These are phyloP conservation scores for Cyclotella sp. DNA, from an alignment of 108 stramenopile genomes.

Conservation along the genomic window DNA sequence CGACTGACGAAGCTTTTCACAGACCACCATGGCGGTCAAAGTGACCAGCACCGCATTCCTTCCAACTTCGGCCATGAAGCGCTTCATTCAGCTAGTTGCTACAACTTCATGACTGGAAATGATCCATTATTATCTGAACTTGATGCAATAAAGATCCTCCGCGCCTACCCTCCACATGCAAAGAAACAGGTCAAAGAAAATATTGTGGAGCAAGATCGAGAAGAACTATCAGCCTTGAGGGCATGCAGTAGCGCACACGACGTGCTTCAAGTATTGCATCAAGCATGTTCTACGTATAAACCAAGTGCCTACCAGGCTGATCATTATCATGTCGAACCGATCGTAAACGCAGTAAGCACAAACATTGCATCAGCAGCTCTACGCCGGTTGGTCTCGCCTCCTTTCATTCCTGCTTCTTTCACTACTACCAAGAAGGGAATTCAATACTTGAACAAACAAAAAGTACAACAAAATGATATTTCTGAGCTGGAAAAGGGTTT, in stretches of 20 bases:
- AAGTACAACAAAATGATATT: not conserved
- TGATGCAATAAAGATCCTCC: slow-evolving; percentile 25
- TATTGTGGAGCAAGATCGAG: not conserved
- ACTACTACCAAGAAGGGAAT: slow-evolving; percentile 11
- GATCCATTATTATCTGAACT: slow-evolving; percentile 4
- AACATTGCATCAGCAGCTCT: slow-evolving; percentile 47
- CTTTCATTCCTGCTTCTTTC: slow-evolving; percentile 25
- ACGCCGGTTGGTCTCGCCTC: slow-evolving; percentile 35
- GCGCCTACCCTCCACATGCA: slow-evolving; percentile 14
- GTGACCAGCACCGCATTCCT: too few species aligned
- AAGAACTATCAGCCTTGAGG: not conserved
- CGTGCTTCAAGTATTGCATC: slow-evolving; percentile 22
- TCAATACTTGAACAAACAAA: slow-evolving; percentile 10
- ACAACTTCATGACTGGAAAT: too few species aligned
- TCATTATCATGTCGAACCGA: not conserved
- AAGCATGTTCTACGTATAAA: not conserved
- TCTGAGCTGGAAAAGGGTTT: slow-evolving; percentile 8
- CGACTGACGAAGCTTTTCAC: not conserved
- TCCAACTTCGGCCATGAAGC: too few species aligned
- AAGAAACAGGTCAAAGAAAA: not conserved
- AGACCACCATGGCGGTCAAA: not conserved
- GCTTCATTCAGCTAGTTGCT: too few species aligned
- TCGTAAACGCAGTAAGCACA: slow-evolving; percentile 23
- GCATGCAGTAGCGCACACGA: slow-evolving; percentile 21
- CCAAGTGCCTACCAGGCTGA: not conserved